Evolutionary conservation across 2,329 filamentous ascomycete species (phyloP), one percentile per base, ranked within the genome.

Genomic region (Domatiomyces catenatus): DNA sequence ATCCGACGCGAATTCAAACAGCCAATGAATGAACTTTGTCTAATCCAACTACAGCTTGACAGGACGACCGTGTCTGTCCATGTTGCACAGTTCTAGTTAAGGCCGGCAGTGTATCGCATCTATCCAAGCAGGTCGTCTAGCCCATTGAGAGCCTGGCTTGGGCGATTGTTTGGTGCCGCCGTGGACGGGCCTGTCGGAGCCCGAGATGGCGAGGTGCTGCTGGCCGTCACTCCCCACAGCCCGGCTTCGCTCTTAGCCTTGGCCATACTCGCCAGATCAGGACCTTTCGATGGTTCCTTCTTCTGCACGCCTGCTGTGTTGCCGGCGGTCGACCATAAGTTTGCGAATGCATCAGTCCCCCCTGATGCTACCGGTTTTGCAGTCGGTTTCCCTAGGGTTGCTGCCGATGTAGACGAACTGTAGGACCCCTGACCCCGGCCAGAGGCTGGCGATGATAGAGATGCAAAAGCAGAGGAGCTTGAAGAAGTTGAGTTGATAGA

Each of bases 171-270:
- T 47, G 61, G 74, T 68, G 50, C 74, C 60, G 46, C 72, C 64
- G 46, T 71, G 67, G 57, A 70, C 15, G 49, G 44, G 17, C 50
- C 47, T 15, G 32, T 5, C 15, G 32, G 15, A 62, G 60, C 77
- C 67, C 19, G 73, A 62, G 47, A 73, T 71, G 58, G 73, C 69
- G 62, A 75, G 66, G 61, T 68, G 69, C 18, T 56, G 58, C 71
- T 53, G 46, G 80, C 73, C 15, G 83, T 75, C 0, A 85, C 77
- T 17, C 90, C 92, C 88, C 93, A 98, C 56, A 98, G 86, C 6
- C 89, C 88, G 15, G 89, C 88, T 60, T 82, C 88, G 52, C 88
- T 92, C 75, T 96, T 95, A 69, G 95, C 88, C 73, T 95, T 95
- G n/a, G 89, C 90, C 67, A 98, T 79, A 66, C 94, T 89, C 26